Evolutionary conservation across 2,329 filamentous ascomycete genomes (phyloP).

Genomic region (Neofusicoccum sp.): DNA sequence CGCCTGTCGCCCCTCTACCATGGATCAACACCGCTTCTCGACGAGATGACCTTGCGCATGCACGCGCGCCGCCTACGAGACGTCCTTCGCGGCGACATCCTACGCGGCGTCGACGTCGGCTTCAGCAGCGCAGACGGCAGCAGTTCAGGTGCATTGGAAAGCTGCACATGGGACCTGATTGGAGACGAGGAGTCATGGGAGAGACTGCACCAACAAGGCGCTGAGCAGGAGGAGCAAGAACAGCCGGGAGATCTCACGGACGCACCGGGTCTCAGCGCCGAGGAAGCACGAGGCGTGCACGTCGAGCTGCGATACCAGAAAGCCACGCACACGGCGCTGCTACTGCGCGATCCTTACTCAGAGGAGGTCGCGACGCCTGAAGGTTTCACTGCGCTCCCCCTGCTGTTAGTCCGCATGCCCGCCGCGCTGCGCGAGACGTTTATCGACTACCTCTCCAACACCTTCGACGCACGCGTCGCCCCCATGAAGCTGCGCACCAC

Average conservation of each 20-base stretch:
- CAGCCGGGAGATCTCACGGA: constrained; percentile 29
- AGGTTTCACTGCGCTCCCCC: constrained; percentile 51
- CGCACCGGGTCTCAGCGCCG: constrained; percentile 24
- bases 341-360: constrained; percentile 44
- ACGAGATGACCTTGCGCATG: constrained; percentile 42
- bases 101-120: constrained; percentile 50
- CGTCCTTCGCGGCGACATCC: constrained; percentile 51
- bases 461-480: constrained; percentile 54
- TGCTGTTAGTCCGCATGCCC: constrained; percentile 56
- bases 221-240: constrained; percentile 35
- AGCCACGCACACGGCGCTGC: constrained; percentile 52
- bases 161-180: constrained; percentile 50
- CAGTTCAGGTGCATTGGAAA: constrained; percentile 50
- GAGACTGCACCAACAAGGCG: constrained; percentile 33
- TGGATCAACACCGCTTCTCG: constrained; percentile 39
- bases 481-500: constrained; percentile 46
- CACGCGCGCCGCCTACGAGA: constrained; percentile 54
- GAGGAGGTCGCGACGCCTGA: constrained; percentile 30
- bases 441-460: constrained; percentile 51
- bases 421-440: constrained; percentile 52
- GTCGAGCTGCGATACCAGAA: constrained; percentile 55
- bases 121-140: constrained; percentile 42
- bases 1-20: constrained; percentile 59
- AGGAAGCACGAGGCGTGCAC: constrained; percentile 47
- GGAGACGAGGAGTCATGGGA: constrained; percentile 46